Percentiles rank a stretch among this genome's conserved stretches.
These are phyloP conservation scores for Syzygium malaccense DNA, from an alignment of 441 rosid species.

Conservation along the genomic window DNA sequence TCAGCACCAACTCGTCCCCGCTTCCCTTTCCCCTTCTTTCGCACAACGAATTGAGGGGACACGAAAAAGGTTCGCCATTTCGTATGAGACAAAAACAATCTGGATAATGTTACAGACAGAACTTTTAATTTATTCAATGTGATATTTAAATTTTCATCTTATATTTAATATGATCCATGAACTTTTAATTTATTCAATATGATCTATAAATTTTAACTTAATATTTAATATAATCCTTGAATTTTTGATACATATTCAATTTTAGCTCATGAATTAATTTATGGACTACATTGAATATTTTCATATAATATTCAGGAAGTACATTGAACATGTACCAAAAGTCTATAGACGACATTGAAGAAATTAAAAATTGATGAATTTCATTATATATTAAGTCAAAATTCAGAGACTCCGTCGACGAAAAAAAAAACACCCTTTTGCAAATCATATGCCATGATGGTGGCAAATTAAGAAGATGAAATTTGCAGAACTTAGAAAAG, in stretches of 20 bases:
- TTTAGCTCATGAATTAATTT: no score
- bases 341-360: no score
- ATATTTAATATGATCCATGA: accelerated
- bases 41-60: neutral
- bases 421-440: neutral
- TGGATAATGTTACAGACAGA: neutral
- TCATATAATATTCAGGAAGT: no score
- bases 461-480: neutral
- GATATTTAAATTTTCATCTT: no score
- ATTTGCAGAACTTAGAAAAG: neutral
- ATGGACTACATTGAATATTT: no score
- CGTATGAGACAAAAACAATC: neutral
- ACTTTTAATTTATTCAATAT: no score
- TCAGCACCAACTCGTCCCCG: neutral
- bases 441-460: neutral
- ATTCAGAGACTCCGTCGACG: neutral
- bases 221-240: accelerated
- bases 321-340: no score
- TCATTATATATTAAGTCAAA: no score
- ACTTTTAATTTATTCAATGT: neutral
- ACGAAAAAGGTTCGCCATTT: neutral
- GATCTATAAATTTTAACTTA: accelerated
- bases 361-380: no score
- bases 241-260: no score
- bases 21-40: neutral